Percentiles rank a stretch among this genome's conserved stretches.
Evolutionary conservation across 2,329 filamentous ascomycete genomes (phyloP).

Genomic region (Apiospora marii): DNA sequence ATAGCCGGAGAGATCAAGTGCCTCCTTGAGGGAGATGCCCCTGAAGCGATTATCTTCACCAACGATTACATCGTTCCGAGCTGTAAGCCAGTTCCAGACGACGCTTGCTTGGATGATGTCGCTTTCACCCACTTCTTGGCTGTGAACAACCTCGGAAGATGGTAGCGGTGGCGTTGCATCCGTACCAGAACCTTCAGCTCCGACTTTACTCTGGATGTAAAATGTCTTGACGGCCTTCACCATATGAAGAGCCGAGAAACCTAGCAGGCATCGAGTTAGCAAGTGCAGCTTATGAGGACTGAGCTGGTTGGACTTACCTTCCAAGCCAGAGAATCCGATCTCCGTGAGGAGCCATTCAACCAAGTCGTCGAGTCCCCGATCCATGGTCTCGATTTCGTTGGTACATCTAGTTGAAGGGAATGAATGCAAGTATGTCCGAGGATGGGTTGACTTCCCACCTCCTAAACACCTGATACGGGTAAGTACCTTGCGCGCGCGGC

Average conservation of each 20-base stretch:
- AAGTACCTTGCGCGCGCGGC: not conserved
- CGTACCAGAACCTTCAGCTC: not conserved
- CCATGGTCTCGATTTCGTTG: slow-evolving; percentile 40
- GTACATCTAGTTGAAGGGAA: not conserved
- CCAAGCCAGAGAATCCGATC: slow-evolving; percentile 52
- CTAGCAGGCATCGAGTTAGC: slow-evolving; percentile 29
- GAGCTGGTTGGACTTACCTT: slow-evolving; percentile 44
- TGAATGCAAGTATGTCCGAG: not conserved
- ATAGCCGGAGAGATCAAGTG: slow-evolving; percentile 38
- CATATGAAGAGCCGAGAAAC: slow-evolving; percentile 38
- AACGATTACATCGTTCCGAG: slow-evolving; percentile 50
- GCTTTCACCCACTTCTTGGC: slow-evolving; percentile 25
- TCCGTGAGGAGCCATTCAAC: slow-evolving; percentile 53
- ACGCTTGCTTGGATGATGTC: slow-evolving; percentile 48
- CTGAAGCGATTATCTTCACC: slow-evolving; percentile 47
- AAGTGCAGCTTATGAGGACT: not conserved
- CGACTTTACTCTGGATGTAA: slow-evolving; percentile 25
- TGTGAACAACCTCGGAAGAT: not conserved
- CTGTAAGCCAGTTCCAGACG: slow-evolving; percentile 51
- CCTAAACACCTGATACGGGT: not conserved
- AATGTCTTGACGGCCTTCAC: slow-evolving; percentile 39
- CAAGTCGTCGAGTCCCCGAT: slow-evolving; percentile 52
- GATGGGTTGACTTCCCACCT: not conserved
- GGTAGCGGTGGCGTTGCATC: not conserved
- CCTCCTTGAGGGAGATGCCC: slow-evolving; percentile 48